Conservation (phyloP, 805 yeast species). For the Komagataella pastoris region DNA sequence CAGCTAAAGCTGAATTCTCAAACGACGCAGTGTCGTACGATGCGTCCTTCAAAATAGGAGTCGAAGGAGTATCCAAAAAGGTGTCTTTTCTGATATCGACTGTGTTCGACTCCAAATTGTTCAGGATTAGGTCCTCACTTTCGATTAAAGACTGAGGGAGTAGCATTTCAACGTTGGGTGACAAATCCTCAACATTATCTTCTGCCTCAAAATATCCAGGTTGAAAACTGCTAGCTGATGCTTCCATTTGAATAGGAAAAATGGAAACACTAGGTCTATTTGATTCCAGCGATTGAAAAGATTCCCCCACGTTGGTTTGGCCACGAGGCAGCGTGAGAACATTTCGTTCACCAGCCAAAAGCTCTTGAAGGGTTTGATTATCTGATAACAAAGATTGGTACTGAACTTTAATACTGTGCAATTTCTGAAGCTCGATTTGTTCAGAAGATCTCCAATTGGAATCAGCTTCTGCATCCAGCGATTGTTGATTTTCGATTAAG, state of each 20-base stretch:
- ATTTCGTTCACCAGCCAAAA: neutral
- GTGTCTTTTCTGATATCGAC: neutral
- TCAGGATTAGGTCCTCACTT: constrained; percentile 9
- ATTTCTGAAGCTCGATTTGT: constrained; percentile 19
- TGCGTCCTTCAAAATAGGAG: neutral
- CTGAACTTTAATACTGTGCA: constrained; percentile 13
- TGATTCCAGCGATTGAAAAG: neutral
- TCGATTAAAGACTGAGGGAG: constrained; percentile 17
- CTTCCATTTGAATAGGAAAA: neutral
- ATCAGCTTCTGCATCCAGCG: constrained; percentile 19
- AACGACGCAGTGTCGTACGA: neutral
- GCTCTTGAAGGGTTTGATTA: constrained; percentile 4
- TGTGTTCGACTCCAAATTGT: neutral
- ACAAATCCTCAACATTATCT: neutral
- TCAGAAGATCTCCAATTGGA: constrained; percentile 25
- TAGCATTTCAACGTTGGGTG: constrained; percentile 10
- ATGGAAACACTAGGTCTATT: neutral
- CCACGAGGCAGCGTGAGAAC: neutral
- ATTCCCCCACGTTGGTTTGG: neutral
- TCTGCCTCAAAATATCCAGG: neutral
- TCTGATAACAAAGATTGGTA: constrained; percentile 6
- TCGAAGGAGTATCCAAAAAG: neutral
- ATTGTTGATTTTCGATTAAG: constrained; percentile 15
- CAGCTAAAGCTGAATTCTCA: neutral
- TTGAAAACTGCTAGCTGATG: neutral